Conservation (phyloP, 2,329 filamentous ascomycete species). For the Diaporthe nobilis region DNA sequence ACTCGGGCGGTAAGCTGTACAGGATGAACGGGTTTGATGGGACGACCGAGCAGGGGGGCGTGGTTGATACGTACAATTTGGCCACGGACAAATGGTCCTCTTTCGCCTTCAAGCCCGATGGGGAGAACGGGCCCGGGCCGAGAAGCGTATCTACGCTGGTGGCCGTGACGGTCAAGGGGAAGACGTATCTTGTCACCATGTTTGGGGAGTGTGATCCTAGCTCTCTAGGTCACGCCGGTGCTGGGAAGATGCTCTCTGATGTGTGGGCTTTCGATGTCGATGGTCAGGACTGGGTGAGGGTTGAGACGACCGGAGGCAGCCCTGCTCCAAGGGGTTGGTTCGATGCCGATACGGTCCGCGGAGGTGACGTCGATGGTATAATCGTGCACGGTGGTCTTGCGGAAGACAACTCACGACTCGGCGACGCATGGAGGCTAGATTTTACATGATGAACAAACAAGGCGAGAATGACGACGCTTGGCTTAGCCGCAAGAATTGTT, state of each 20-base stretch:
- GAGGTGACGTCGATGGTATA: neutral
- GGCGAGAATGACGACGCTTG: neutral
- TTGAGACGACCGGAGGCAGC: neutral
- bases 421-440: conserved; percentile 4
- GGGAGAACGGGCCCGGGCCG: neutral
- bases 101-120: neutral
- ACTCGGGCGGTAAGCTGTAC: neutral
- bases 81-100: neutral
- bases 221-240: neutral
- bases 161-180: neutral
- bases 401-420: conserved; percentile 10
- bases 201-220: conserved; percentile 17
- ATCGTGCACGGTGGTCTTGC: conserved; percentile 7
- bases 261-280: conserved; percentile 14
- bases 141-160: conserved; percentile 10
- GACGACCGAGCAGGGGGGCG: neutral
- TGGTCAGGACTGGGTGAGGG: neutral
- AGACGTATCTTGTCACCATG: neutral
- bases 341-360: neutral
- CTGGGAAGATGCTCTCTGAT: conserved; percentile 17
- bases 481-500: neutral
- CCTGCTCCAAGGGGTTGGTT: conserved; percentile 25
- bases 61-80: neutral
- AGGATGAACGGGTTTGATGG: conserved; percentile 16
- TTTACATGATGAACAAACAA: neutral